Base-by-base conservation (phyloP, 495 filamentous ascomycete genomes). In the Entonaema liquescens region DNA sequence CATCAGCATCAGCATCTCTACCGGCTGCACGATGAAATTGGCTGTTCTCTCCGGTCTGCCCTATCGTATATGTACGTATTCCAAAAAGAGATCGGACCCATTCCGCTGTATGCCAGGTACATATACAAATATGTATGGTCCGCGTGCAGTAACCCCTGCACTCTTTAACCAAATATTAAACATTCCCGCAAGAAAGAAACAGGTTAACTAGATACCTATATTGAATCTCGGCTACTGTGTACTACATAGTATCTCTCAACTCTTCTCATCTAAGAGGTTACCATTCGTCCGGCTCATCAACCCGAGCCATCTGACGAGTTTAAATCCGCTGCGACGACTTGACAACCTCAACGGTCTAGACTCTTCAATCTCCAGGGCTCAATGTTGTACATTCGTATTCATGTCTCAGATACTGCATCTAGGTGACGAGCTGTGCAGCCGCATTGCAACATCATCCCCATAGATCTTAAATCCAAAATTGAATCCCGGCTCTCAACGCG, bases 1-100 rank as follows among this genome's bases (percentile, higher is more conserved):
- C n/a, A n/a, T 67, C 63, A 59, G 53, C 63, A 40, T 21, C 52
- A 58, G 40, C 58, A 66, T 71, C 61, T 65, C 26, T 33, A 50
- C 53, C 53, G 42, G 58, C 59, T 67, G 62, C 57, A 54, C n/a
- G 63, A 35, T 53, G 54, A 72, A 72, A 72, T 72, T 72, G 57
- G 49, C 12, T 53, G 49, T 47, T 59, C 36, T 36, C 53, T 40
- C 54, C 44, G 55, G n/a, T 49, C 42, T 66, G 62, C 68, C 62
- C 35, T 58, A 23, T 31, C 54, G 19, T 21, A 19, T 15, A 19
- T 23, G 42, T 47, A 47, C 12, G n/a, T 58, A 40, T 31, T n/a
- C 56, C 52, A 71, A 67, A 66, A 67, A 67, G 49, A 53, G 58
- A 71, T 21, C 57, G 42, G 47, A 65, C 60, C 33, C 33, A 21